Evolutionary conservation across 129 eudicot genomes (phyloP), one percentile per base, ranked within the genome.

Genomic region (Escallonia herrerae): DNA sequence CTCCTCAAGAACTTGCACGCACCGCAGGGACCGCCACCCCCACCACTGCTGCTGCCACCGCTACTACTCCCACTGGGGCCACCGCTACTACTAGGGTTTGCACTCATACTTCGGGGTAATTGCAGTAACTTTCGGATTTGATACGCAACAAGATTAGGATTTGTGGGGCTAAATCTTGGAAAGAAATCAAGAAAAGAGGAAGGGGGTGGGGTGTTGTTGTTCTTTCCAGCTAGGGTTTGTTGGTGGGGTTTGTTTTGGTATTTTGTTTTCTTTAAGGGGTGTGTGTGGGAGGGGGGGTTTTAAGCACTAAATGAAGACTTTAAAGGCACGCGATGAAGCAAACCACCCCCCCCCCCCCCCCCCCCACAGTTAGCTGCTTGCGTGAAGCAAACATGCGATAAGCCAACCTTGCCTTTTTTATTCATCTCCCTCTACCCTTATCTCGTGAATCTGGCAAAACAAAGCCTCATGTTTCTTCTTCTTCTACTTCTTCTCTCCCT

Each of bases 361-460:
- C 47, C 43, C 54, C 44, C 60, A 22, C 69, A 74, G 70, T 80
- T 80, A 81, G 84, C 82, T 83, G 85, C 71, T 90, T 86, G 95
- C 97, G 97, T 90, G 95, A 90, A 90, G 97, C 95, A 90, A 90
- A 84, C 91, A 90, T 82, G 82, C 66, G 77, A 84, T 81, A 71
- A 85, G 70, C 83, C 83, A 77, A 73, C 81, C 33, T 22, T 71
- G 69, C 78, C 38, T 71, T 70, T 67, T 86, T 68, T 39, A 71
- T 71, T 70, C 77, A 10, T 64, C 69, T 40, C 62, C 69, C 74
- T 64, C 76, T 67, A 57, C 72, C 86, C 78, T 80, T 67, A 57
- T 74, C 86, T 81, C 84, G 90, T 84, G 90, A 80, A 43, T 74
- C 46, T 74, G 56, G 60, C 59, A 56, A 14, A 66, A 58, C 78